A percentile compares a stretch with the other conserved stretches of the same genome.
phyloP scores from a whole-genome alignment of 306 rosid species.

The Citrullus colocynthis region DNA sequence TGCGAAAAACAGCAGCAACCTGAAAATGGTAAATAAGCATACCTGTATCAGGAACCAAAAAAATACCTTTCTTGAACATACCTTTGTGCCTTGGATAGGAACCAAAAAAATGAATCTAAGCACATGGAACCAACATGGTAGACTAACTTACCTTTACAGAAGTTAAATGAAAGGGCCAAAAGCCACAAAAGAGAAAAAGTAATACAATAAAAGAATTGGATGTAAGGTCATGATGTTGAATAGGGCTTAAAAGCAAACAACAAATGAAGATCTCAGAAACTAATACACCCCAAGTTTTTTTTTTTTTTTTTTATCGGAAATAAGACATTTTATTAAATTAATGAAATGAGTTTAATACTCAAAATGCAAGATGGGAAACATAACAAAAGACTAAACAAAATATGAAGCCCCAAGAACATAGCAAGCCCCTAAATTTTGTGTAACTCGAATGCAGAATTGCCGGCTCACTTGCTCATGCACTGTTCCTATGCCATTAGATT shows the following conservation, averaged over 20 bases:
- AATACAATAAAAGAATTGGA: background rate
- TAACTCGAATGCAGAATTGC: no score
- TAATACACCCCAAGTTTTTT: no score
- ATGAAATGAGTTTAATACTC: no score
- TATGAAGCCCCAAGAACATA: no score
- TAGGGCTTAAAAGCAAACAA: background rate
- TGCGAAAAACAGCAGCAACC: conserved; percentile 95
- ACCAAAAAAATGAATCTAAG: background rate
- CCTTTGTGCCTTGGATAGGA: background rate
- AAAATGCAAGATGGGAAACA: no score
- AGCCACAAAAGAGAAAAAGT: background rate
- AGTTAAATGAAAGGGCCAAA: background rate
- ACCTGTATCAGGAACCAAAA: background rate
- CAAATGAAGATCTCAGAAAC: background rate
- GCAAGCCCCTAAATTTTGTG: no score
- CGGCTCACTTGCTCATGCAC: no score
- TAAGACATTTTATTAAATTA: no score
- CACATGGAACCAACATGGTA: background rate
- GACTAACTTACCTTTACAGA: background rate
- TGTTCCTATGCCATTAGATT: no score
- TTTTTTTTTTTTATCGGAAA: no score
- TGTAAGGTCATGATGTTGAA: background rate
- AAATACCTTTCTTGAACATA: background rate
- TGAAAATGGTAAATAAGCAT: conserved; percentile 12
- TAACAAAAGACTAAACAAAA: no score